Conservation (phyloP, 257 asterid species). For the Nicotiana obtusifolia region DNA sequence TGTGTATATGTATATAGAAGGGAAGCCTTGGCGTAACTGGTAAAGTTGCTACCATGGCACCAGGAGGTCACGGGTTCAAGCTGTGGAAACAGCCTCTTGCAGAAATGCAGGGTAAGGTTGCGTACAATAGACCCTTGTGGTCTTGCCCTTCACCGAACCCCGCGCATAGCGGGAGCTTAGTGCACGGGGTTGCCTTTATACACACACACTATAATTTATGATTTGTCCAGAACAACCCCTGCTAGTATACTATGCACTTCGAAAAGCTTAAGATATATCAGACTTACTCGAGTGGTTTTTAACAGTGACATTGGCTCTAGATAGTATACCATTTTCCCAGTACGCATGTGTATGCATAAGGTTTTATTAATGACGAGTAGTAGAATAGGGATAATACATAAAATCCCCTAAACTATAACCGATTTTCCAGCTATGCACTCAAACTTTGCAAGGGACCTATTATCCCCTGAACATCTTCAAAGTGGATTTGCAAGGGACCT, state of each 20-base stretch:
- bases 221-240: neutral
- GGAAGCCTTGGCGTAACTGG: no score
- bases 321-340: neutral
- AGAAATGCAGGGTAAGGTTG: no score
- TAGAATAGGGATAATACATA: neutral
- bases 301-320: neutral
- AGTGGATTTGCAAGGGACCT: neutral
- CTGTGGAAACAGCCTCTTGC: no score
- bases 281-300: neutral
- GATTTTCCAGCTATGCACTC: neutral
- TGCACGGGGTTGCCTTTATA: no score
- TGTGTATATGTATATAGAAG: neutral
- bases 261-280: slow-evolving; percentile 4
- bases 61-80: no score
- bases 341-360: neutral
- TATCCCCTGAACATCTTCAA: neutral
- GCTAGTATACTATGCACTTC: neutral
- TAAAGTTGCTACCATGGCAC: no score
- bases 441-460: neutral
- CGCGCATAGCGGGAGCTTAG: no score
- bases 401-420: neutral
- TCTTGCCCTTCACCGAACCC: no score
- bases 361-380: neutral
- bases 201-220: neutral
- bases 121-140: no score